Base-by-base conservation (phyloP, 148 eudicot species). In the Vaccinium myrtillus region DNA sequence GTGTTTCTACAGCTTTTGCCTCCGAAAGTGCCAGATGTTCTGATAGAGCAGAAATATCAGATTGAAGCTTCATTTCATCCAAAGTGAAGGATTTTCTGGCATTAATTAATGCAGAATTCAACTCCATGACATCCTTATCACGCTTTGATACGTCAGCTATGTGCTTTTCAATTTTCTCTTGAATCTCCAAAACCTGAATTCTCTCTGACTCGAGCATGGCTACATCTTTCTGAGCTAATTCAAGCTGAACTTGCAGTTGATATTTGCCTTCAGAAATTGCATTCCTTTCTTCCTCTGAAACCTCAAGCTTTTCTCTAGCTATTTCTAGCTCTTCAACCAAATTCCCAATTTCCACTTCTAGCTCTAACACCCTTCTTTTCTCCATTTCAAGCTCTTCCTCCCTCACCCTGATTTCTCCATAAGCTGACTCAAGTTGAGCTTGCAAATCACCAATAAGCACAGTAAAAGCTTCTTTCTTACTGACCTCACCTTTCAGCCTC, bases 271-370 rank as follows among this genome's bases (percentile, higher is more conserved):
- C 88, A 32, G 81, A 67, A 1, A 85, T 77, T 77, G 89, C 87
- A 32, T 36, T 73, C 82, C 81, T 49, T 12, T 83, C 85, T 25
- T 88, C 90, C 85, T 91, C 91, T 30, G 87, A 86, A 50, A 36
- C 43, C 55, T 78, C 81, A 39, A 92, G 85, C 76, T 82, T 91
- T 81, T 89, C 90, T 83, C 81, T 87, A 16, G 89, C 73, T 81
- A 53, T 74, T 27, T 87, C 88, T 67, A 92, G 87, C 82, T 92
- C 94, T 75, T 91, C 89, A 50, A 32, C 87, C 89, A 92, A 80
- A 48, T 87, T 85, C 76, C 71, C 81, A 79, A 88, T 85, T 80
- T 86, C 85, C 75, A 48, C 74, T 83, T 86, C 88, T 54, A 91
- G 91, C 81, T 83, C 79, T 56, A 75, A 51, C 67, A 89, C 87